phyloP scores from a whole-genome alignment of 179 eudicot genomes.

The Monotropa hypopitys region DNA sequence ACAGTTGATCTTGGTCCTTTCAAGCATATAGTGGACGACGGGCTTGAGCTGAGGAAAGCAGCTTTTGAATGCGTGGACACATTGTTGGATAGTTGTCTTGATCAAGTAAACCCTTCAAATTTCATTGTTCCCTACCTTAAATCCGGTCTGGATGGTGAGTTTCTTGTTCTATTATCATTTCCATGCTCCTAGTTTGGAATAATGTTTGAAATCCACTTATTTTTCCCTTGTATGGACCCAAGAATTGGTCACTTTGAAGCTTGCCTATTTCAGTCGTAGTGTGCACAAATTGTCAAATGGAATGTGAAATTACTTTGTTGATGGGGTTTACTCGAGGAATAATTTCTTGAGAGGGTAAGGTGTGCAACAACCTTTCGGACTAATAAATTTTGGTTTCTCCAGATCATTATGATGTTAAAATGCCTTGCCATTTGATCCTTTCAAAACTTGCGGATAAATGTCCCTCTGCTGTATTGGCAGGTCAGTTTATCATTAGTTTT shows the following conservation, averaged over 20 bases:
- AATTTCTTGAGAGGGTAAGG: not conserved
- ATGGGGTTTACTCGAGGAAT: not conserved
- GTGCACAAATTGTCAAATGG: not conserved
- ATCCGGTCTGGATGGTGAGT: constrained; percentile 91
- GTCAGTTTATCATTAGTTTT: constrained; percentile 23
- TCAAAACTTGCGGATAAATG: constrained; percentile 94
- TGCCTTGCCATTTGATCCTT: constrained; percentile 98
- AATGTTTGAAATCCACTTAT: not conserved
- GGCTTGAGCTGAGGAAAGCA: constrained; percentile 92
- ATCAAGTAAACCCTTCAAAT: constrained; percentile 90
- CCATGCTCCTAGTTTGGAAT: not conserved
- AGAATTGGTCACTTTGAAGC: not conserved
- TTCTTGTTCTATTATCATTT: not conserved
- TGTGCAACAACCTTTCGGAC: not conserved
- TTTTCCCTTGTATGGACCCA: not conserved
- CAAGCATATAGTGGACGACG: constrained; percentile 97
- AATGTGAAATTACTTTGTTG: not conserved
- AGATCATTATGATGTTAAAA: constrained; percentile 99
- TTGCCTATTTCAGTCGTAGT: not conserved
- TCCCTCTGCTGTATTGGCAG: constrained; percentile 92
- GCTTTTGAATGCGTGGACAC: constrained; percentile 98
- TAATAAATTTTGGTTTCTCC: constrained; percentile 12
- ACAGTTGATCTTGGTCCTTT: constrained; percentile 95
- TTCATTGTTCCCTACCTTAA: constrained; percentile 73
- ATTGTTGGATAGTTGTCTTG: constrained; percentile 79